A percentile compares a stretch with the other conserved stretches of the same genome.
phyloP scores from a whole-genome alignment of 169 alveolate species.

The Cyclospora cayetanensis region DNA sequence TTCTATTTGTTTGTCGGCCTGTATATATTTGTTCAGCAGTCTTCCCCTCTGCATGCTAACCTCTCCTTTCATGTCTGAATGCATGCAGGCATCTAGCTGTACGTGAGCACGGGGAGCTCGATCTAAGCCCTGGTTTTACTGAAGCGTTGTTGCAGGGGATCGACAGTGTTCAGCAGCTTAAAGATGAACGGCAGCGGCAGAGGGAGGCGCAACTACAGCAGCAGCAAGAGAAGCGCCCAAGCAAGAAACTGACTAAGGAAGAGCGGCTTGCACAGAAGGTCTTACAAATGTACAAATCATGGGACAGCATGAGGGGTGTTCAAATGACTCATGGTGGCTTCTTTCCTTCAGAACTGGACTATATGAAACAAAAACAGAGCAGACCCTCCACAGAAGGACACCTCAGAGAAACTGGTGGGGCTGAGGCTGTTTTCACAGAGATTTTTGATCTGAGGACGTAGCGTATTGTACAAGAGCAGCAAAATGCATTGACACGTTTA shows the following conservation, averaged over 20 bases:
- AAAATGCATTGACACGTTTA: too few species aligned
- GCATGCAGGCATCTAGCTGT: slow-evolving; percentile 6
- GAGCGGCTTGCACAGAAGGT: background rate
- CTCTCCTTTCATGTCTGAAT: background rate
- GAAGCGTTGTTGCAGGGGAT: background rate
- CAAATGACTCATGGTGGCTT: background rate
- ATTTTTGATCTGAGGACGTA: background rate
- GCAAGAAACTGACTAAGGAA: slow-evolving; percentile 12
- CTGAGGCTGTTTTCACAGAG: too few species aligned
- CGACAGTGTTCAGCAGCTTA: background rate
- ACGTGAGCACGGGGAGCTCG: background rate
- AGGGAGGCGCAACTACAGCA: background rate
- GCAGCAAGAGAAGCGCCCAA: background rate
- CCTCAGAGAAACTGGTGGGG: background rate
- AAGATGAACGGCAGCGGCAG: background rate
- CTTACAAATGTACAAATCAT: background rate
- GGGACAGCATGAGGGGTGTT: background rate
- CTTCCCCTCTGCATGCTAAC: background rate
- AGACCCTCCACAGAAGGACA: background rate
- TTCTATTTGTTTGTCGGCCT: background rate
- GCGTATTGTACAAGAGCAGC: background rate
- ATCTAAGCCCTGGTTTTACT: background rate
- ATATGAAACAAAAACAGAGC: background rate
- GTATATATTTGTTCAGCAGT: background rate
- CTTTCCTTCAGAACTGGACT: background rate